Evolutionary conservation across 163 green algal species (phyloP).

Genomic region (Scenedesmus sp.): DNA sequence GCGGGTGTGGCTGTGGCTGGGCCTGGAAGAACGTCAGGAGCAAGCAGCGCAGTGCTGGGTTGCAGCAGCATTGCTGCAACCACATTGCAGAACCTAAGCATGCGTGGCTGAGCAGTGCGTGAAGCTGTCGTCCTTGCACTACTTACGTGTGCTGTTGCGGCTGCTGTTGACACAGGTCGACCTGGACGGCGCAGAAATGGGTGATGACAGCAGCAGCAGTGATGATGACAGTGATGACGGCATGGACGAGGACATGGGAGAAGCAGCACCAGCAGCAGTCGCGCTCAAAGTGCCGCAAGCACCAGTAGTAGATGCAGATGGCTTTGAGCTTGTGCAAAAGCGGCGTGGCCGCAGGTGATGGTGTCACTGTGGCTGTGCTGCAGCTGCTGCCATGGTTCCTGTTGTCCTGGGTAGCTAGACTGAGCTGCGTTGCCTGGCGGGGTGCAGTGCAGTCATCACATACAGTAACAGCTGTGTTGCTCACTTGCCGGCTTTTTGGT

Average conservation of each 20-base stretch:
- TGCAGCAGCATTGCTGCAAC: background rate
- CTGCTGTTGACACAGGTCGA: constrained; percentile 66
- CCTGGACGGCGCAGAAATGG: constrained; percentile 74
- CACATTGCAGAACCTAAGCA: background rate
- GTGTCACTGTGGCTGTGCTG: background rate
- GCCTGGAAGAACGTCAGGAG: too few species aligned
- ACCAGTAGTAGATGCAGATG: constrained; percentile 81
- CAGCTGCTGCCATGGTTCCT: background rate
- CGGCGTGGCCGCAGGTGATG: constrained; percentile 43
- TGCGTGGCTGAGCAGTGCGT: background rate
- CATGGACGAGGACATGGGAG: constrained; percentile 66
- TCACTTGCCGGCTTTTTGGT: too few species aligned
- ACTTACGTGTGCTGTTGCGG: background rate
- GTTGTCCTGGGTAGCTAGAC: background rate
- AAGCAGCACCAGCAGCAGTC: constrained; percentile 25
- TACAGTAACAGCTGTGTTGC: background rate
- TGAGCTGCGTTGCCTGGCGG: too few species aligned
- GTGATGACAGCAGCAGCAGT: constrained; percentile 64
- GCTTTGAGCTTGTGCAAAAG: constrained; percentile 79
- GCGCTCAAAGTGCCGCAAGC: constrained; percentile 25
- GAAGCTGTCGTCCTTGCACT: background rate
- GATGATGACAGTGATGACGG: constrained; percentile 56
- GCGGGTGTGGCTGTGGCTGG: background rate
- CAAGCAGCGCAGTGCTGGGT: background rate
- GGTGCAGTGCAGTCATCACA: too few species aligned